These are phyloP conservation scores for Mycena polygramma DNA, from an alignment of 768 basidiomycete species.

Conservation along the genomic window DNA sequence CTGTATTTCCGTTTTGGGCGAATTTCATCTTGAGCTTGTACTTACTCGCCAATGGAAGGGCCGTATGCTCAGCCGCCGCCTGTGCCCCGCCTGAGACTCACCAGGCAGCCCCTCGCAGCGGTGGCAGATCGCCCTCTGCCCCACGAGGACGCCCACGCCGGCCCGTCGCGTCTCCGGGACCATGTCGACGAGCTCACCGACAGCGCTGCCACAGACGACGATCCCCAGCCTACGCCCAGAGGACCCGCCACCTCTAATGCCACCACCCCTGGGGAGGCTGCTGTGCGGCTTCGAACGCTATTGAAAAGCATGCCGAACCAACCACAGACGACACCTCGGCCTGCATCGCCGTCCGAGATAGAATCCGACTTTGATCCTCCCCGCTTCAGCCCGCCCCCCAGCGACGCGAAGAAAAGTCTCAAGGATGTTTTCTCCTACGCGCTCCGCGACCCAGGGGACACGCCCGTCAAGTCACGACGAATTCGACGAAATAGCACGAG, in stretches of 20 bases:
- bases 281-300: conserved; percentile 74
- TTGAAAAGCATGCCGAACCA: conserved; percentile 64
- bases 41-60: conserved; percentile 45
- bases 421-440: conserved; percentile 78
- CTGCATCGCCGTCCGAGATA: conserved; percentile 56
- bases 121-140: conserved; percentile 44
- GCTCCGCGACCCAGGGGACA: conserved; percentile 72
- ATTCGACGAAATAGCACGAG: conserved; percentile 70
- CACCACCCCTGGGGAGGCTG: conserved; percentile 47
- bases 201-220: conserved; percentile 46
- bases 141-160: conserved; percentile 43
- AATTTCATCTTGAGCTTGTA: conserved; percentile 29
- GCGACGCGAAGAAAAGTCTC: conserved; percentile 68
- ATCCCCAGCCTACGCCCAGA: conserved; percentile 56
- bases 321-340: conserved; percentile 46
- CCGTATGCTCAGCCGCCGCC: conserved; percentile 36
- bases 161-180: conserved; percentile 54
- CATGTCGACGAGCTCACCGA: conserved; percentile 45
- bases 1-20: conserved; percentile 27
- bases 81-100: conserved; percentile 53
- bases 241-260: conserved; percentile 37
- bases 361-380: conserved; percentile 73
- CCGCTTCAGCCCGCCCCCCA: conserved; percentile 55
- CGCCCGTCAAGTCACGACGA: conserved; percentile 62
- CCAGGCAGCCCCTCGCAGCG: conserved; percentile 44